Base-by-base conservation (phyloP, 2,329 filamentous ascomycete genomes). In the Exophiala oligosperma region DNA sequence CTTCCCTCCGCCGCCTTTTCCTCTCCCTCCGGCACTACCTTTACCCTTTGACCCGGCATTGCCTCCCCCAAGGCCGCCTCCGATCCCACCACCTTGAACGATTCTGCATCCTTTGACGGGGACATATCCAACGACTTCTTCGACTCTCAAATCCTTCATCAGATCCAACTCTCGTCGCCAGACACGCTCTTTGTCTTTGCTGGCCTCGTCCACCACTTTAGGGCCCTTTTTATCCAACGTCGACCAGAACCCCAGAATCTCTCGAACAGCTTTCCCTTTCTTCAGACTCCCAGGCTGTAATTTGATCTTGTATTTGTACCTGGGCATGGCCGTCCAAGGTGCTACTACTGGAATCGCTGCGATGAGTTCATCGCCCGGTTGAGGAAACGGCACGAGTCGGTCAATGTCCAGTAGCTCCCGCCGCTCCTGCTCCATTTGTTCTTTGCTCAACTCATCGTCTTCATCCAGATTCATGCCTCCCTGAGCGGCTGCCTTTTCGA, bases 261-360 rank as follows among this genome's bases (percentile, higher is more conserved):
- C 93, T 71, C 90, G 91, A 49, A 96, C 86, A 0, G 92, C 92
- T 72, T 97, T 97, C 8, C 94, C 93, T 77, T 96, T 96, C 81
- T 97, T 99, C 63, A 88, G 82, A 0, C 86, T 76, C 0, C 94
- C 94, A 0, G 94, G 94, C 74, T 97, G 94, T 67, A 99, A 74
- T 78, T 99, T 99, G 54, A 87, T 90, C 74, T 95, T 95, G 79
- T 97, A 97, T 75, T 97, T 97, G 75, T 89, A 90, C 56, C 83
- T 84, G 2, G 75, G 75, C 54, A 87, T 72, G 0, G 84, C 81
- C n/a, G 78, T 76, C 84, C 84, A 87, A 1, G 84, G 84, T 8
- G 84, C 84, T 54, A 83, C 85, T 5, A 87, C 77, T 1, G 84
- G 83, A 49, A 87, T 80, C 0, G 83, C 84, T 46, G 82, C 80